Evolutionary conservation across 345 rosid genomes (phyloP), one percentile per base, ranked within the genome.

Genomic region (Camelina sativa): DNA sequence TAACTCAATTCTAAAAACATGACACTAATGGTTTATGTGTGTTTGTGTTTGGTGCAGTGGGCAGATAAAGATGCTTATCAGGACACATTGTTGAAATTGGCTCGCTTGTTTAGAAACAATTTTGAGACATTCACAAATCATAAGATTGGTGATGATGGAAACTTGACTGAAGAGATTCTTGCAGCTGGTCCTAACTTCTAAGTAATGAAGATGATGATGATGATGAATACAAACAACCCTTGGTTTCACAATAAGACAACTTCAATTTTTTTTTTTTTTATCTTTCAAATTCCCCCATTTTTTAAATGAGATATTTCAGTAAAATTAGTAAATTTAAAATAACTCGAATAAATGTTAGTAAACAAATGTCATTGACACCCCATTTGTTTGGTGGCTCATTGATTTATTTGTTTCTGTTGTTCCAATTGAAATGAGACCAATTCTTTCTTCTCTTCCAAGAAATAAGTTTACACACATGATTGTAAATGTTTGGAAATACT

Each of bases 141-240:
- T 82, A 86, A 81, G 86, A 89, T 95, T 15, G 99, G 99, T 22
- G 73, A 85, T 66, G 90, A 86, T 80, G 86, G 65, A 75, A 83
- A 86, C 50, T 86, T 95, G 76, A 83, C 97, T 0, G 84, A 78
- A 69, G 88, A 95, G 88, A 92, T 95, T 72, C 85, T 86, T 7
- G 88, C 97, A 0, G 99, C 97, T 59, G 97, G 97, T 78, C 96
- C 97, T 2, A 81, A 12, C 77, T 83, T 83, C 72, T 94, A 38
- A 78, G 19, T 53, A 1, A 66, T 47, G 50, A 22, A 4, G 71
- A 56, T 44, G 50, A 60, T 64, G n/a, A 61, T 65, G 16, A 62
- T 40, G 32, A 40, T n/a, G n/a, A n/a, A n/a, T n/a, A n/a, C n/a
- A n/a, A 5, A 47, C 40, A 30, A 13, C 15, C 46, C 25, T 35